Conservation (phyloP, 768 basidiomycete species). For the Agrocybe praecox region DNA sequence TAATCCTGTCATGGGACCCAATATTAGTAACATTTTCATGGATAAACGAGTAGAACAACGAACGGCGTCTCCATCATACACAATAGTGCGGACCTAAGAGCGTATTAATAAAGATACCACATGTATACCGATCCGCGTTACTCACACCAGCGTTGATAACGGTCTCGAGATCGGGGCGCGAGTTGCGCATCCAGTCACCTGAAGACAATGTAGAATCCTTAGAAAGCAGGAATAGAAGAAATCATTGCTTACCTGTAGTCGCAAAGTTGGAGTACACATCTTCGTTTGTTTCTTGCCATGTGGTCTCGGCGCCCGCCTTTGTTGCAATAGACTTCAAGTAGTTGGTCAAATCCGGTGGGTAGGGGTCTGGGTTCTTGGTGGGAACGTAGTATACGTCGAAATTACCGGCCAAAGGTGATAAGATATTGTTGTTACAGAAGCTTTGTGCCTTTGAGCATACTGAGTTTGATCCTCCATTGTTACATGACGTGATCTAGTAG, state of each 20-base stretch:
- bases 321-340: conserved; percentile 29
- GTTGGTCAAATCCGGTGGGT: conserved; percentile 43
- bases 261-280: conserved; percentile 50
- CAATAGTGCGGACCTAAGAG: conserved; percentile 41
- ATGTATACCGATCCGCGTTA: background rate
- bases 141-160: conserved; percentile 59
- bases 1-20: conserved; percentile 39
- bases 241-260: conserved; percentile 34
- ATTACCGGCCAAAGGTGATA: conserved; percentile 54
- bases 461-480: conserved; percentile 45
- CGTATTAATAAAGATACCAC: background rate
- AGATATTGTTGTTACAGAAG: conserved; percentile 59
- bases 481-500: conserved; percentile 58
- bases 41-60: background rate
- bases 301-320: conserved; percentile 43
- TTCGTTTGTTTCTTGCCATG: conserved; percentile 41
- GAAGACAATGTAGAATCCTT: background rate
- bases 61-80: conserved; percentile 62
- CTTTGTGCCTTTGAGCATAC: conserved; percentile 60
- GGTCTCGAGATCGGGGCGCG: conserved; percentile 49
- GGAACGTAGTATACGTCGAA: conserved; percentile 58
- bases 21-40: background rate
- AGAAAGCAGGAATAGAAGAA: background rate
- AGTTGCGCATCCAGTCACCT: conserved; percentile 64
- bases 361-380: conserved; percentile 43